Evolutionary conservation across 2,329 filamentous ascomycete genomes (phyloP).

Genomic region (Paracoccidioides brasiliensis): DNA sequence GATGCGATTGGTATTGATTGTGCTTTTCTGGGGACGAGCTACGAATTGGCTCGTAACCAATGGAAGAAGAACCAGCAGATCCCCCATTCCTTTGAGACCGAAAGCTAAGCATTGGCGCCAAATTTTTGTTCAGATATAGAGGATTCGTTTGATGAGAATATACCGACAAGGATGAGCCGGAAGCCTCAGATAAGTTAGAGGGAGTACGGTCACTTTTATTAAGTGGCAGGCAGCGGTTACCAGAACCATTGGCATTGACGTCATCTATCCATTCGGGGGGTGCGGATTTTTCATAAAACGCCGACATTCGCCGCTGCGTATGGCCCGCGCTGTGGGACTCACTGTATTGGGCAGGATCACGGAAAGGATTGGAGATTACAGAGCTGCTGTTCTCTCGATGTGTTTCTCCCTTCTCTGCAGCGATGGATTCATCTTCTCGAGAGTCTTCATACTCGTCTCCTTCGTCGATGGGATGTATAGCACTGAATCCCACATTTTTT

Average conservation of each 20-base stretch:
- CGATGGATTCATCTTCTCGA: conserved; percentile 6
- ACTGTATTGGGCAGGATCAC: conserved; percentile 17
- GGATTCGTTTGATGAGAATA: conserved; percentile 9
- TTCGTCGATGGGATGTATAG: conserved; percentile 52
- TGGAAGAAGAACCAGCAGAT: neutral
- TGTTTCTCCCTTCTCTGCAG: conserved; percentile 2
- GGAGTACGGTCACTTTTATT: conserved; percentile 42
- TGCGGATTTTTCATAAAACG: conserved; percentile 3
- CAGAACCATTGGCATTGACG: conserved; percentile 9
- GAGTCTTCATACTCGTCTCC: conserved; percentile 44
- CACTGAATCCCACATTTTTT: conserved; percentile 37
- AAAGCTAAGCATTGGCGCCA: conserved; percentile 4
- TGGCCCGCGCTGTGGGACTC: conserved; percentile 5
- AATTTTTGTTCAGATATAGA: conserved; percentile 3
- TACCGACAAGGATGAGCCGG: conserved; percentile 13
- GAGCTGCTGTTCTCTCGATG: conserved; percentile 8
- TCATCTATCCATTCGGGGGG: conserved; percentile 1
- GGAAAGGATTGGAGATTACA: conserved; percentile 17
- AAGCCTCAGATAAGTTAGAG: conserved; percentile 43
- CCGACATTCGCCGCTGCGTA: neutral
- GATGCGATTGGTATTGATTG: neutral
- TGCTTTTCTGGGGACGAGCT: neutral
- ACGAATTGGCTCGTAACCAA: conserved; percentile 1
- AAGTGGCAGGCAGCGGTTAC: conserved; percentile 31
- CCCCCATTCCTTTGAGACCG: neutral